Base-by-base conservation (phyloP, 768 basidiomycete species). In the Hericium rajendrae region DNA sequence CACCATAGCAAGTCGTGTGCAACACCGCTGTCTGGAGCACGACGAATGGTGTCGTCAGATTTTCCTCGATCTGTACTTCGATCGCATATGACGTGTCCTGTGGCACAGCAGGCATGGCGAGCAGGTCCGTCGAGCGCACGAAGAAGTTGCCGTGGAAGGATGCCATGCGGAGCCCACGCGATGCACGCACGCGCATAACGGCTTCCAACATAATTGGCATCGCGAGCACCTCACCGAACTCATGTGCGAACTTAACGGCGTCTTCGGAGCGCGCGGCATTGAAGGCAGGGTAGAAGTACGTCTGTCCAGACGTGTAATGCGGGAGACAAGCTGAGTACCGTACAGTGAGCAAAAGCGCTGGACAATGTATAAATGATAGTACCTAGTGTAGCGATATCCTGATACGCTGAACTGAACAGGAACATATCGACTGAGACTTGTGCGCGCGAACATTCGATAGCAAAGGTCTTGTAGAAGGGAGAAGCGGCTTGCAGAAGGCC, bases 391-490 rank as follows among this genome's bases (percentile, higher is more conserved):
- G 97, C 93, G 48, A 98, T 92, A 72, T 98, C 97, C 64, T 94
- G 94, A 68, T 98, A 99, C 18, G 79, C 77, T 8, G 92, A 79
- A 62, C 91, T 91, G 76, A 97, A 98, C 57, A 99, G 77, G 85
- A 98, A 98, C 95, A 99, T 97, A 70, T 98, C 95, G 58, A 98
- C 95, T 0, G 94, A 92, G 48, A 99, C 91, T 71, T 98, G 97
- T 4, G 91, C 86, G 57, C 94, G 84, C 12, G 95, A 97, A 69
- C 95, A 98, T 64, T 98, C 97, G 66, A 98, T 99, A 16, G 97
- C 94, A 63, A 98, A 97, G 0, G 91, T 92, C 77, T 99, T 99
- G 79, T 97, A 98, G 76, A 95, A 99, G 3, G 88, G 82, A 16
- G 87, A 88, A 0, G 90, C 93, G n/a, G 97, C 81, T 76, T 94